These are phyloP conservation scores for Ascochyta koolunga DNA, from an alignment of 2,329 filamentous ascomycete genomes.

Conservation along the genomic window DNA sequence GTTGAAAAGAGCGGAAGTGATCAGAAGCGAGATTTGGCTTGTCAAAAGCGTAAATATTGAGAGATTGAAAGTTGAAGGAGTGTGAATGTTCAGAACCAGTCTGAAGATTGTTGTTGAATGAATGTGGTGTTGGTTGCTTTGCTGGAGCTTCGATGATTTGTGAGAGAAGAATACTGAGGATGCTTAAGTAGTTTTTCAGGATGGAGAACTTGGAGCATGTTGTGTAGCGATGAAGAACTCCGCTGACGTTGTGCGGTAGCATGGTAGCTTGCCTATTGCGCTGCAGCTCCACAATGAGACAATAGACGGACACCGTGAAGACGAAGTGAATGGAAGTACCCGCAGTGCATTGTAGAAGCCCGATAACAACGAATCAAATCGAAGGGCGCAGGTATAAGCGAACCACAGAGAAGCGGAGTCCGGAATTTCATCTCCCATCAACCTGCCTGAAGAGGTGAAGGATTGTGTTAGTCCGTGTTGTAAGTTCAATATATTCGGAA, in stretches of 20 bases:
- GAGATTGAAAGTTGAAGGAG: slow-evolving; percentile 15
- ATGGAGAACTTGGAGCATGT: not conserved
- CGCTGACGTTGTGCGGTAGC: slow-evolving; percentile 20
- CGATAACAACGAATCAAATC: slow-evolving; percentile 11
- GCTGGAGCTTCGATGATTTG: slow-evolving; percentile 19
- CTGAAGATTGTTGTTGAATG: slow-evolving; percentile 15
- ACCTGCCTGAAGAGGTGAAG: not conserved
- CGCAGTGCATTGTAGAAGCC: slow-evolving; percentile 6
- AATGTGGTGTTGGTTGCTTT: slow-evolving; percentile 15
- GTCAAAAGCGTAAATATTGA: slow-evolving; percentile 7
- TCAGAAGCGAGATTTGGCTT: slow-evolving; percentile 11
- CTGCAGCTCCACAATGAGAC: slow-evolving; percentile 29
- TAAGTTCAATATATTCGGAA: not conserved
- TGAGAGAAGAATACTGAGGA: slow-evolving; percentile 11
- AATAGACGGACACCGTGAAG: slow-evolving; percentile 21
- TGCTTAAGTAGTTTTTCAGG: slow-evolving; percentile 18
- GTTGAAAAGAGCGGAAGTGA: slow-evolving; percentile 13
- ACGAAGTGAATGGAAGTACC: slow-evolving; percentile 27
- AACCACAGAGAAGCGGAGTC: not conserved
- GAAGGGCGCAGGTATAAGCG: slow-evolving; percentile 3
- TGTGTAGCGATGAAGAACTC: slow-evolving; percentile 15
- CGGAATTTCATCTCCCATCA: not conserved
- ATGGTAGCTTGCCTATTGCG: slow-evolving; percentile 9
- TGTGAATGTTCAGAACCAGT: slow-evolving; percentile 20
- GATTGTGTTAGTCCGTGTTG: not conserved